Evolutionary conservation across 1,139 yeast genomes (phyloP), one percentile per base, ranked within the genome.

Genomic region (Yamadazyma friedrichii): DNA sequence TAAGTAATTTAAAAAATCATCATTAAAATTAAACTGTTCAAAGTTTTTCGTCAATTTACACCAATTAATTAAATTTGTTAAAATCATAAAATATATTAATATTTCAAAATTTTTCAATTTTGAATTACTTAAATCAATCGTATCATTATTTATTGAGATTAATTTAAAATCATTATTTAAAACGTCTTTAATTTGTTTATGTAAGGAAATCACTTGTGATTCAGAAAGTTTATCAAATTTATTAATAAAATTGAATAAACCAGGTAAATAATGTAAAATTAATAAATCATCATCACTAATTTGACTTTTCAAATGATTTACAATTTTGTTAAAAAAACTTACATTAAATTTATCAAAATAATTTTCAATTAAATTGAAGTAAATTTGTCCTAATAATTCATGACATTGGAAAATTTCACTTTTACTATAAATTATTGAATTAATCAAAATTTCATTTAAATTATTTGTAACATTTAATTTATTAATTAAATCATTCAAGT

Each of bases 21-120:
- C 52, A 74, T 84, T 44, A 71, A 82, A 52, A 69, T 76, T 55
- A 54, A 61, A 52, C 61, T 70, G 76, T 74, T 76, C 42, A 78
- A 84, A 46, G 62, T 76, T 79, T 47, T 54, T 45, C 29, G 48
- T 61, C 64, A 48, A 58, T 52, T 84, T 84, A 55, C 93, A 85
- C 86, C 93, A 80, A 9, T 82, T 78, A 40, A 83, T 78, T 54
- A 86, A 82, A 44, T 71, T 75, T 1, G 89, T 75, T 39, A 82
- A 67, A 54, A 85, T 84, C 11, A 81, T 69, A 32, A 87, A 65
- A 15, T 74, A 68, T 0, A 84, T 39, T 2, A 69, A 55, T 4
- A 67, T 52, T 45, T 67, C 67, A n/a, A 80, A 67, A 1, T 83
- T 81, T 42, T 76, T 78, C 40, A 84, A 61, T 5, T 54, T 58